Conservation (phyloP, 2,329 filamentous ascomycete species). For the Fusarium floridanum region DNA sequence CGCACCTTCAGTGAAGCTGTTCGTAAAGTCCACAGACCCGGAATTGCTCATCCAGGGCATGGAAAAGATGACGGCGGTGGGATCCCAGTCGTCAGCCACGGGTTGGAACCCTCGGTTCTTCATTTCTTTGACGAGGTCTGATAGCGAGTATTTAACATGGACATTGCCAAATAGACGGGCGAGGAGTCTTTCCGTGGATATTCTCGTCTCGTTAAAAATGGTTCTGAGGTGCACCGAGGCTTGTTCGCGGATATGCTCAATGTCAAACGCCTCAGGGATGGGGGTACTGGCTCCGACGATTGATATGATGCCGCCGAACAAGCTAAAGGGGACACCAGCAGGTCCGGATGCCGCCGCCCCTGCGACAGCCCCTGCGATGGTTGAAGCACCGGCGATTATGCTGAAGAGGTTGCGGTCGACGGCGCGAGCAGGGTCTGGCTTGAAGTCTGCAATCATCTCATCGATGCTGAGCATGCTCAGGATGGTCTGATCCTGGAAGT, state of each 20-base stretch:
- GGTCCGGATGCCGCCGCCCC: not conserved
- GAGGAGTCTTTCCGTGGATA: not conserved
- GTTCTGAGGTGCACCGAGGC: not conserved
- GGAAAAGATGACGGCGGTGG: not conserved
- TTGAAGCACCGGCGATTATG: not conserved
- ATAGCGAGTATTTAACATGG: not conserved
- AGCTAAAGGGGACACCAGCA: not conserved
- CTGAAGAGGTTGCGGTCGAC: not conserved
- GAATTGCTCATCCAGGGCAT: not conserved
- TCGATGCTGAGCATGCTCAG: not conserved
- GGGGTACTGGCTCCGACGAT: not conserved
- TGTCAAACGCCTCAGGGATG: not conserved
- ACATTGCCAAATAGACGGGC: not conserved
- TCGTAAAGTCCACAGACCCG: not conserved
- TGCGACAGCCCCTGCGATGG: not conserved
- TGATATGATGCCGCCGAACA: not conserved
- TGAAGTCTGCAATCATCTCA: not conserved
- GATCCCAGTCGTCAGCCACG: not conserved
- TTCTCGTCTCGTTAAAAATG: not conserved
- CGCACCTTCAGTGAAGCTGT: not conserved
- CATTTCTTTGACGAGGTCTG: not conserved
- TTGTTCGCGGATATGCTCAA: not conserved
- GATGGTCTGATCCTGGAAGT: not conserved
- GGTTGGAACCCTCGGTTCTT: not conserved
- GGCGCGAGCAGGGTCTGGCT: not conserved